Percentiles rank a stretch among this genome's conserved stretches.
phyloP scores from a whole-genome alignment of 106 monocot genomes.

The Acorus calamus region DNA sequence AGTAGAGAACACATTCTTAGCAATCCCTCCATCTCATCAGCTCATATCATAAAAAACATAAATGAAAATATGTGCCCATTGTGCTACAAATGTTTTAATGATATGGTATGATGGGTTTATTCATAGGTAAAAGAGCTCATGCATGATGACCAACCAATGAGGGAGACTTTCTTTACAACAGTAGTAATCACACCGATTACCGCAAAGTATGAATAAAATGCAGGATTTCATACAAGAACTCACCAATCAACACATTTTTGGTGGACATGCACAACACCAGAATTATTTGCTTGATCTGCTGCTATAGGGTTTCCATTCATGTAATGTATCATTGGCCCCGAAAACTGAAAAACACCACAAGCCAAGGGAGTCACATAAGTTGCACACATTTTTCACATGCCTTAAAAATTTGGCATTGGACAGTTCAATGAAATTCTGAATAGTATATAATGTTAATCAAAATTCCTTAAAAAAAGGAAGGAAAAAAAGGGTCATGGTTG shows the following conservation, averaged over 20 bases:
- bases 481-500: neutral
- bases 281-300: slow-evolving; percentile 11
- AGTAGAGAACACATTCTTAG: no score
- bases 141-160: no score
- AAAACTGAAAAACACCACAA: slow-evolving; percentile 18
- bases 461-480: neutral
- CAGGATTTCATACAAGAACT: neutral
- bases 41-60: no score
- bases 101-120: no score
- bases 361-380: neutral
- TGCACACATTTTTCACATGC: no score
- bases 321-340: slow-evolving; percentile 60
- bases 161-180: no score
- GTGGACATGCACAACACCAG: slow-evolving; percentile 51
- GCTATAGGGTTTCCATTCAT: slow-evolving; percentile 25
- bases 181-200: no score
- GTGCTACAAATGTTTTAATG: no score
- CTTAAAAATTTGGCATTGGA: no score
- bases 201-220: neutral
- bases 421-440: neutral
- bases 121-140: no score
- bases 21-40: no score
- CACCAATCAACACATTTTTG: slow-evolving; percentile 78
- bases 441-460: neutral
- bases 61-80: no score